Base-by-base conservation (phyloP, 345 rosid species). In the Murraya paniculata region DNA sequence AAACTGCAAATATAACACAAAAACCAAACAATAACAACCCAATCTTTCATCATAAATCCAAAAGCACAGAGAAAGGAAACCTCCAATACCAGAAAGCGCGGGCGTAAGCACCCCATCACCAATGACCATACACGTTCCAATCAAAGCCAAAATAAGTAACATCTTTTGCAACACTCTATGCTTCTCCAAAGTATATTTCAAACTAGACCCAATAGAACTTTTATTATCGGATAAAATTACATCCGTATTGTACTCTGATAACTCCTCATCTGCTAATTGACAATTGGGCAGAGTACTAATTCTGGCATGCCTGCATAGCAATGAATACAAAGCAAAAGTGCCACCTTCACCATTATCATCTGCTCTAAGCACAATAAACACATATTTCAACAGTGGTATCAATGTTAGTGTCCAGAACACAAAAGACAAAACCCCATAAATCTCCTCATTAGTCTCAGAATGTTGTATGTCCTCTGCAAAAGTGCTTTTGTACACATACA, bases 81-180 rank as follows among this genome's bases (percentile, higher is more conserved):
- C 11, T 33, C 27, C 25, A 27, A 25, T 86, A 93, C 98, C 98
- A 68, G 98, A 93, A 83, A 93, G 84, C 64, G 98, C 93, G 9
- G 98, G 98, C 28, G 98, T 93, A 11, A 93, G 88, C 70, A 93
- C 93, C n/a, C 98, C 98, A 85, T 93, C 98, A 45, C 98, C 98
- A 79, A 91, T 91, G 76, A 93, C 97, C 98, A 93, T 93, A 84
- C 97, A 93, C 74, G 98, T 89, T 68, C 98, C 98, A 78, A 93
- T 88, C 85, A 93, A 74, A 81, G 96, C 90, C 85, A 93, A 82
- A 56, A 90, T 79, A 74, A 93, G 97, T 87, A 93, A 86, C 82
- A 90, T 78, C 60, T 80, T 90, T 80, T 91, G 98, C 78, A 90
- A 59, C 35, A 93, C 74, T 86, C 81, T 90, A 82, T 86, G 80